These are phyloP conservation scores for Coemansia sp. DNA, from an alignment of 192 early-diverging fungal species.

Conservation along the genomic window DNA sequence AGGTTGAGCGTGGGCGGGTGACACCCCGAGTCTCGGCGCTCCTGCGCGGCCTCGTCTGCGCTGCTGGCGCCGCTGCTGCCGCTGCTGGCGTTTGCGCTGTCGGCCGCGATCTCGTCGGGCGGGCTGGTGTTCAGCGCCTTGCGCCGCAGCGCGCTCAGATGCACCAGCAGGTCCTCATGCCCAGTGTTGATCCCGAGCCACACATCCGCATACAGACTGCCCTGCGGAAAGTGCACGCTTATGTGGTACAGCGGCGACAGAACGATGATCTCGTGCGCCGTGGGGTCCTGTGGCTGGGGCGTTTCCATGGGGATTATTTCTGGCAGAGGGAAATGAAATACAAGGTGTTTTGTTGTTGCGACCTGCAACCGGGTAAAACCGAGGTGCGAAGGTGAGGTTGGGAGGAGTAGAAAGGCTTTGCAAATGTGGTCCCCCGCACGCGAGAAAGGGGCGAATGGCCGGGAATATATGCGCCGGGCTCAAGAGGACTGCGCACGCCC, in stretches of 20 bases:
- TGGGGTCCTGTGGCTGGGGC: slow-evolving; percentile 42
- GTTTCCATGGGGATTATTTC: slow-evolving; percentile 4
- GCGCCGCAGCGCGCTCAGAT: slow-evolving; percentile 44
- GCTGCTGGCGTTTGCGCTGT: background rate
- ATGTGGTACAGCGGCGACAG: slow-evolving; percentile 41
- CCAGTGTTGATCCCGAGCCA: slow-evolving; percentile 48
- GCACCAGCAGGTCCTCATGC: slow-evolving; percentile 33
- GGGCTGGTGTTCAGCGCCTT: slow-evolving; percentile 45
- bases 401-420: no score
- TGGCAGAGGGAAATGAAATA: background rate
- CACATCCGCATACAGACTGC: slow-evolving; percentile 48
- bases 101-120: slow-evolving; percentile 11
- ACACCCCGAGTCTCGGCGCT: slow-evolving; percentile 44
- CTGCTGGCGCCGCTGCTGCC: no score
- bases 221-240: slow-evolving; percentile 48
- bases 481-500: no score
- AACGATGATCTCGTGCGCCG: slow-evolving; percentile 50
- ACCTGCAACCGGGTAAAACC: background rate
- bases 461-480: no score
- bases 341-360: background rate
- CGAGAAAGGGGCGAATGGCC: background rate
- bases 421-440: no score
- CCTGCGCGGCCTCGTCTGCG: background rate
- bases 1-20: slow-evolving; percentile 5
- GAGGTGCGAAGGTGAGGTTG: no score